Conservation (phyloP, 345 rosid species). For the Geranium rotundifolium region DNA sequence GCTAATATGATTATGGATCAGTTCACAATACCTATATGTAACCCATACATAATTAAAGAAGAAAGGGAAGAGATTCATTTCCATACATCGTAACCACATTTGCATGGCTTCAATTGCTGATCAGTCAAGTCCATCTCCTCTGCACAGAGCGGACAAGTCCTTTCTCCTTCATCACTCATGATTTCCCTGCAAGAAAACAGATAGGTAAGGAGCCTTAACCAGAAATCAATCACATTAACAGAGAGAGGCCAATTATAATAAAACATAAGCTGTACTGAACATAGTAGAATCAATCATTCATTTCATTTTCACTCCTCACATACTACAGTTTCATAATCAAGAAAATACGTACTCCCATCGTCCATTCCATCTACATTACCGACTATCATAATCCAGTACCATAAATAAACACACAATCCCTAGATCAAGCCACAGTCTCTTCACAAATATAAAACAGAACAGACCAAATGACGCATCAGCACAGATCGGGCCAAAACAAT, state of each 20-base stretch:
- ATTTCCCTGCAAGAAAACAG: conserved; percentile 20
- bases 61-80: too few species aligned
- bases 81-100: conserved; percentile 87
- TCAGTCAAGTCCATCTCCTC: conserved; percentile 96
- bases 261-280: neutral
- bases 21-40: too few species aligned
- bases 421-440: neutral
- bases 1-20: too few species aligned
- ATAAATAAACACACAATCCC: too few species aligned
- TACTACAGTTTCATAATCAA: too few species aligned
- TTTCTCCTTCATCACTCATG: conserved; percentile 83
- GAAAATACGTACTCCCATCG: too few species aligned
- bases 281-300: too few species aligned
- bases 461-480: too few species aligned
- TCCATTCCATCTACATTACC: too few species aligned
- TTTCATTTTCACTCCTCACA: too few species aligned
- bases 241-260: neutral
- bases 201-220: neutral
- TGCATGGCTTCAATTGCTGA: conserved; percentile 89
- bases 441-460: neutral
- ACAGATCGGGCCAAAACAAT: too few species aligned
- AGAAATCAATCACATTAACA: neutral
- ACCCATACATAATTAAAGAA: neutral
- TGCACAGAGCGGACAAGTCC: conserved; percentile 77
- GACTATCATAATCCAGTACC: neutral